Conservation (phyloP, 2,329 filamentous ascomycete genomes). For the Trichoderma harzianum region DNA sequence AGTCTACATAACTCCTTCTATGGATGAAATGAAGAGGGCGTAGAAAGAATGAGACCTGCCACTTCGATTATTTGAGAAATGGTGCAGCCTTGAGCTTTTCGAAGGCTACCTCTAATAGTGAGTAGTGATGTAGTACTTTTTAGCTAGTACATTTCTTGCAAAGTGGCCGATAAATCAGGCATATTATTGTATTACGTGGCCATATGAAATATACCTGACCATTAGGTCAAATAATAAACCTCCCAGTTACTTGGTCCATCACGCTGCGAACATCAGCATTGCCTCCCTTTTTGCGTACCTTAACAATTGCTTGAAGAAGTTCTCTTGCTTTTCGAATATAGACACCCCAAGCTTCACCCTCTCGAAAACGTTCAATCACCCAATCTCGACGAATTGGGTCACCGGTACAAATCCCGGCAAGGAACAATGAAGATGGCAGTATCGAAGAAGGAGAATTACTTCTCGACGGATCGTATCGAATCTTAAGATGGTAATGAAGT, state of each 20-base stretch:
- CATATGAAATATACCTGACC: background rate
- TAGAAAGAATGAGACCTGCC: background rate
- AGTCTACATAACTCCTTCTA: background rate
- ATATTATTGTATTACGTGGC: background rate
- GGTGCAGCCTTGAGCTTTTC: background rate
- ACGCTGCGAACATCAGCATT: background rate
- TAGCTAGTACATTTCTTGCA: background rate
- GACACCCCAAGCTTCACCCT: background rate
- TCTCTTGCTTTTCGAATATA: background rate
- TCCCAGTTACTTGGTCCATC: background rate
- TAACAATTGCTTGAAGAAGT: background rate
- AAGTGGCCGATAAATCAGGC: background rate
- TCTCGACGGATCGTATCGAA: background rate
- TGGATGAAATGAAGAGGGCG: background rate
- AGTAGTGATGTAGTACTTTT: background rate
- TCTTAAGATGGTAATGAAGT: background rate
- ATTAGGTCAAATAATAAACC: background rate
- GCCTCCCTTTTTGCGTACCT: background rate
- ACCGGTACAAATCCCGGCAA: background rate
- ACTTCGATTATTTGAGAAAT: background rate
- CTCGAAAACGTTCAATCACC: background rate
- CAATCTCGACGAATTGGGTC: background rate
- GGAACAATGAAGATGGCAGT: background rate
- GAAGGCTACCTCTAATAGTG: background rate
- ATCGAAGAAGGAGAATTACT: background rate